Evolutionary conservation across 306 rosid genomes (phyloP).

Genomic region (Cucurbita maxima): DNA sequence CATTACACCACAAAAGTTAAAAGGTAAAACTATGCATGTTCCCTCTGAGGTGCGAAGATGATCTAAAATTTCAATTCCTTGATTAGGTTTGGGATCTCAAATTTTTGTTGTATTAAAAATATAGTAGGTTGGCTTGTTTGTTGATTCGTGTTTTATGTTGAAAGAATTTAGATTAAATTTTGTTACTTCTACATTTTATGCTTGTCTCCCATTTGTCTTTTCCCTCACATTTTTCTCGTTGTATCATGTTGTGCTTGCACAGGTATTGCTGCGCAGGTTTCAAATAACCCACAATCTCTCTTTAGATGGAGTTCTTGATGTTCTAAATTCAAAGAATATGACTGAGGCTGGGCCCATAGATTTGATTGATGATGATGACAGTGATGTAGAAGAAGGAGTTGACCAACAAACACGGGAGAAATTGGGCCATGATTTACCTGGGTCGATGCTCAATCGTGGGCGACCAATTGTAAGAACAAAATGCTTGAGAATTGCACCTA

Average conservation of each 20-base stretch:
- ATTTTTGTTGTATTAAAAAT: not conserved
- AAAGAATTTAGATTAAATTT: not conserved
- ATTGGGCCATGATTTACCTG: conserved; percentile 62
- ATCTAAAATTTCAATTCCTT: not conserved
- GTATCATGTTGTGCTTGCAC: conserved; percentile 7
- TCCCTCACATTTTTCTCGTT: not conserved
- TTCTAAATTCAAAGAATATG: conserved; percentile 88
- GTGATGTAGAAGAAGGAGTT: conserved; percentile 63
- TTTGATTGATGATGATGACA: conserved; percentile 69
- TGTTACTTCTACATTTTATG: not conserved
- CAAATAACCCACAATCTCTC: conserved; percentile 87
- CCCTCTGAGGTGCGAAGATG: not conserved
- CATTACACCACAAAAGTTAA: too few relatives aligned
- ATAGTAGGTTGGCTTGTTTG: not conserved
- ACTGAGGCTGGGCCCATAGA: conserved; percentile 84
- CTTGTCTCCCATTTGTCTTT: not conserved
- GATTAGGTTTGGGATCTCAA: not conserved
- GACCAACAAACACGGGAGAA: conserved; percentile 63
- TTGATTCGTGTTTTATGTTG: not conserved
- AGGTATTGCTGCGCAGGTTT: conserved; percentile 72
- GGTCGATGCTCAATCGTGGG: conserved; percentile 73
- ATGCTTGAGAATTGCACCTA: conserved; percentile 74
- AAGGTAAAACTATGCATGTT: not conserved
- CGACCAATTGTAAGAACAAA: conserved; percentile 72
- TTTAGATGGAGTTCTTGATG: conserved; percentile 85